Conservation (phyloP, 176 grass and related monocot genomes). For the Phoenix dactylifera region DNA sequence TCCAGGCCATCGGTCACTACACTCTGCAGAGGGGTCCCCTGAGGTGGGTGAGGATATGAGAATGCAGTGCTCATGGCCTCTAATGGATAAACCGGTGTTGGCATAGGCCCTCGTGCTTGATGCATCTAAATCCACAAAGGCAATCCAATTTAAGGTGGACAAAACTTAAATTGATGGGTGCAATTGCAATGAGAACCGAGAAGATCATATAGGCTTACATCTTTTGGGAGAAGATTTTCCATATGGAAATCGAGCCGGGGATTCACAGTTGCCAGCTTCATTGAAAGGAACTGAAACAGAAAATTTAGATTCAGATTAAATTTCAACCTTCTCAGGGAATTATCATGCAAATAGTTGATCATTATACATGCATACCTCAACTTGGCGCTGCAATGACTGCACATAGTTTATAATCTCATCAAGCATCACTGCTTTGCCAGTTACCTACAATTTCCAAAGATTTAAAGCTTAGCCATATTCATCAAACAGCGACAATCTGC, state of each 20-base stretch:
- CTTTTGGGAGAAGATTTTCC: conserved; percentile 31
- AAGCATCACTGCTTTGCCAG: conserved; percentile 66
- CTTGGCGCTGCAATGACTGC: conserved; percentile 59
- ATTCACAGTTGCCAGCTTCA: conserved; percentile 60
- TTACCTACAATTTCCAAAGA: conserved; percentile 25
- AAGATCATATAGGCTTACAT: conserved; percentile 22
- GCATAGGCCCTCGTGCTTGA: conserved; percentile 1
- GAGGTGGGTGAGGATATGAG: conserved; percentile 26
- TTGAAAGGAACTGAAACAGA: conserved; percentile 42
- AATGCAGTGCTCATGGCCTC: conserved; percentile 11
- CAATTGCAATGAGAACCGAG: too few species aligned
- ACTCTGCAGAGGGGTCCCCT: conserved; percentile 7
- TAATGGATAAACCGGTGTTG: conserved; percentile 15
- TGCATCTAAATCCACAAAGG: conserved; percentile 18
- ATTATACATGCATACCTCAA: conserved; percentile 36
- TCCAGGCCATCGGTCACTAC: conserved; percentile 2
- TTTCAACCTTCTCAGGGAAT: background rate
- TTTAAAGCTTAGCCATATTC: background rate
- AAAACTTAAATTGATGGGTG: too few species aligned
- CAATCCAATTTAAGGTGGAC: background rate
- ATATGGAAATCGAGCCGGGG: conserved; percentile 26
- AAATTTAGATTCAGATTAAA: conserved; percentile 11
- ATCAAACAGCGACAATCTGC: too few species aligned
- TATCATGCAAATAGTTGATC: background rate
- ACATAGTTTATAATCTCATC: conserved; percentile 85